Base-by-base conservation (phyloP, 2,329 filamentous ascomycete species). In the Orbilia ellipsospora region DNA sequence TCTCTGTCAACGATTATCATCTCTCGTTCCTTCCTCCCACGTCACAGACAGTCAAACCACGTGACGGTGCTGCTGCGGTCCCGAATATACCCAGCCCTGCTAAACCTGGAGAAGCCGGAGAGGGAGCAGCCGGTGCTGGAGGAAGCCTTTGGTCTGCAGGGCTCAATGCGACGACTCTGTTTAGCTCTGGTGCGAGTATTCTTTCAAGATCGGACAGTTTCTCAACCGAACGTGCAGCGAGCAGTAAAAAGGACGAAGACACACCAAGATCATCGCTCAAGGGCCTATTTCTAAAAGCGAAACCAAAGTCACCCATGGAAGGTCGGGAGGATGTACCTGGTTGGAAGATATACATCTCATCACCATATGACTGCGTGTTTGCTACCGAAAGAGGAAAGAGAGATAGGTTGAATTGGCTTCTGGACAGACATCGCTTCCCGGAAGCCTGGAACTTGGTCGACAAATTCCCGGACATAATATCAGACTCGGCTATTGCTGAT, bases 281-380 rank as follows among this genome's bases (percentile, higher is more conserved):
- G 20, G 73, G 73, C 10, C 23, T 77, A 7, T 63, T 70, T n/a
- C 8, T 70, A 12, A 70, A 70, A 48, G 28, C 67, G n/a, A 70
- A 77, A 23, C 36, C 60, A 82, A 73, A 86, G 84, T 77, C 73
- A 4, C 66, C 61, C n/a, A 77, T 77, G 73, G 67, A 70, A 40
- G 79, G 79, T 63, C 77, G 78, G 3, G 79, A 79, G 23, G 77
- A 80, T 57, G 78, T 86, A 8, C 84, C 86, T 44, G 89, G 90
- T 5, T 85, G 90, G 78, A 92, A 98, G 80, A 91, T 99, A 15
- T 97, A 97, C 81, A 92, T 99, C 48, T 93, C 97, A 80, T 97
- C 93, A 79, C 95, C 95, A 0, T 99, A 96, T 80, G 95, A 99
- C 82, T 98, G 94, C 80, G 90, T 98, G n/a, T 84, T 97, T 65